Evolutionary conservation across 805 yeast species (phyloP).

Genomic region (Teunomyces kruisii): DNA sequence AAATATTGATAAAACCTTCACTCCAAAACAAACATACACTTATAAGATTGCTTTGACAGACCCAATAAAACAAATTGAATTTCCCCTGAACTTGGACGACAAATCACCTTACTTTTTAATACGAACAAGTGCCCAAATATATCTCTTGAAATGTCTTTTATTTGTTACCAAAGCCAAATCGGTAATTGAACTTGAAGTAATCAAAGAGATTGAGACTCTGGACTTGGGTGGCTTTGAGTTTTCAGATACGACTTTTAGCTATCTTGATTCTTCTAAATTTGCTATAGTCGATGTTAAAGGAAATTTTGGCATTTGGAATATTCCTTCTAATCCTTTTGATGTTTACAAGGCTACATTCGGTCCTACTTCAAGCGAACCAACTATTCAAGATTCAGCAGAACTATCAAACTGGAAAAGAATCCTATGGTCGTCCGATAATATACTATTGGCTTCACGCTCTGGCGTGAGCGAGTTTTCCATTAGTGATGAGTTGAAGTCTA

Average conservation of each 20-base stretch:
- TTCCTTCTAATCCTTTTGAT: slow-evolving; percentile 6
- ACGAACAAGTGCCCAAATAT: slow-evolving; percentile 36
- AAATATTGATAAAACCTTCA: slow-evolving; percentile 7
- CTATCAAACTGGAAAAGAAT: slow-evolving; percentile 56
- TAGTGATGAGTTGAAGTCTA: slow-evolving; percentile 20
- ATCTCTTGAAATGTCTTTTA: slow-evolving; percentile 26
- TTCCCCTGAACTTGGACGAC: slow-evolving; percentile 19
- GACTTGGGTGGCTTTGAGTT: slow-evolving; percentile 32
- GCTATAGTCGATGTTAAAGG: slow-evolving; percentile 54
- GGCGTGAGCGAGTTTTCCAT: slow-evolving; percentile 34
- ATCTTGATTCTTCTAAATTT: slow-evolving; percentile 37
- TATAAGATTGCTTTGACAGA: slow-evolving; percentile 18
- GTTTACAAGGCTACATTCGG: not conserved
- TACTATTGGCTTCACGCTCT: slow-evolving; percentile 43
- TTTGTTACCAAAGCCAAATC: not conserved
- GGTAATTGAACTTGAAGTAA: slow-evolving; percentile 8
- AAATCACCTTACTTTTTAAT: slow-evolving; percentile 31
- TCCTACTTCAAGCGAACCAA: not conserved
- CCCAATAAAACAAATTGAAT: slow-evolving; percentile 41
- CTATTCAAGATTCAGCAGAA: slow-evolving; percentile 46
- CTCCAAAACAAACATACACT: slow-evolving; percentile 9
- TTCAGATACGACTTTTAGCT: slow-evolving; percentile 48
- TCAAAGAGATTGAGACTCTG: slow-evolving; percentile 19
- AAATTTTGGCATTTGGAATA: slow-evolving; percentile 44
- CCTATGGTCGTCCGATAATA: slow-evolving; percentile 40